Percentiles rank a stretch among this genome's conserved stretches.
phyloP scores from a whole-genome alignment of 1,139 yeast species.

The Sugiyamaella grinbergsii region DNA sequence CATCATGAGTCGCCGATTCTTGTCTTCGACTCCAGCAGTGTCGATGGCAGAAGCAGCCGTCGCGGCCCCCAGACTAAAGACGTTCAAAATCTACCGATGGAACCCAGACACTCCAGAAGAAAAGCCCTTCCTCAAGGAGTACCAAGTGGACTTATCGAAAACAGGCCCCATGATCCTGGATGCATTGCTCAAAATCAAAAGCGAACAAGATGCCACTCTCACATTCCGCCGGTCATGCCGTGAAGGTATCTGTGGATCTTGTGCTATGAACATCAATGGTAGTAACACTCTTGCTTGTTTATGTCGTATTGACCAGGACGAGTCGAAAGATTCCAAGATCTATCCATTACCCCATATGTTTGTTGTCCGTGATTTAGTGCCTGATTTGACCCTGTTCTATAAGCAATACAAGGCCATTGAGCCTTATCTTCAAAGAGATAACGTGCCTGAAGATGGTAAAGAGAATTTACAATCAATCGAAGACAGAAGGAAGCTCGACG shows the following conservation, averaged over 20 bases:
- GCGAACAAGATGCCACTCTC: slow-evolving; percentile 92
- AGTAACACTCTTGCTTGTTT: slow-evolving; percentile 95
- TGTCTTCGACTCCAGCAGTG: slow-evolving; percentile 22
- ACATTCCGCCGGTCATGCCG: slow-evolving; percentile 98
- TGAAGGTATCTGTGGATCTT: slow-evolving; percentile 99
- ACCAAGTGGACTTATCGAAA: slow-evolving; percentile 79
- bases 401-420: slow-evolving; percentile 98
- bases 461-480: slow-evolving; percentile 90
- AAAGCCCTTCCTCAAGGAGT: slow-evolving; percentile 84
- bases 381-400: slow-evolving; percentile 96
- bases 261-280: slow-evolving; percentile 99
- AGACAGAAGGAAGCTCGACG: slow-evolving; percentile 96
- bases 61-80: slow-evolving; percentile 61
- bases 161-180: slow-evolving; percentile 99
- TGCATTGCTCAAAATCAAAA: slow-evolving; percentile 90
- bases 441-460: slow-evolving; percentile 83
- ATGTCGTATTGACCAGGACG: slow-evolving; percentile 86
- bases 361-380: slow-evolving; percentile 95
- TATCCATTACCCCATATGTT: slow-evolving; percentile 99
- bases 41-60: slow-evolving; percentile 31
- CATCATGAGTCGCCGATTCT: slow-evolving; percentile 7
- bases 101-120: slow-evolving; percentile 95
- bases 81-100: slow-evolving; percentile 96
- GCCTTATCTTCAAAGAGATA: slow-evolving; percentile 89
- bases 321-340: slow-evolving; percentile 74